A percentile compares a stretch with the other conserved stretches of the same genome.
phyloP scores from a whole-genome alignment of 140 eudicot species.

The Stevia rebaudiana region DNA sequence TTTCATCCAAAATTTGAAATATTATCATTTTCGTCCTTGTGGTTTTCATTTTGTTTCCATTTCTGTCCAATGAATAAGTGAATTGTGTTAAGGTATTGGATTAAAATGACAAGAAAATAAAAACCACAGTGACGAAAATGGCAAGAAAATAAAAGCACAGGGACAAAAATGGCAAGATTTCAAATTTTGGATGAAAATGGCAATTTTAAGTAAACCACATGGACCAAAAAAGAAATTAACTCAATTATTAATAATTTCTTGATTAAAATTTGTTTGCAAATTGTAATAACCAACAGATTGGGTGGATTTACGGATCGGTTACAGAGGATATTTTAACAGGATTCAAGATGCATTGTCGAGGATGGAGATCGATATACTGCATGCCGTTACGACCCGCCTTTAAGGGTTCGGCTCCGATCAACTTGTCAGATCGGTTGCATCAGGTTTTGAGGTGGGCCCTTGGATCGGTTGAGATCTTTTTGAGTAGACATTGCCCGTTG shows the following conservation, averaged over 20 bases:
- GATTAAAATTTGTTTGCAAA: conserved; percentile 14
- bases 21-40: too few relatives aligned
- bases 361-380: conserved; percentile 99
- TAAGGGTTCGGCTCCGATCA: conserved; percentile 97
- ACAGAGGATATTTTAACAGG: conserved; percentile 98
- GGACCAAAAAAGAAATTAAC: too few relatives aligned
- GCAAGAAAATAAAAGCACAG: too few relatives aligned
- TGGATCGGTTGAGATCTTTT: conserved; percentile 93
- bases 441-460: conserved; percentile 99
- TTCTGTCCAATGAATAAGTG: too few relatives aligned
- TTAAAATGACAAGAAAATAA: too few relatives aligned
- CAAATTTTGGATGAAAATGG: too few relatives aligned
- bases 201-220: too few relatives aligned
- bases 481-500: conserved; percentile 95
- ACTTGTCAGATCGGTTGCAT: conserved; percentile 93
- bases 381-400: conserved; percentile 98
- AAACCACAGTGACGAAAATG: too few relatives aligned
- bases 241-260: background rate
- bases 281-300: conserved; percentile 55
- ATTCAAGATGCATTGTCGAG: conserved; percentile 98
- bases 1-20: too few relatives aligned
- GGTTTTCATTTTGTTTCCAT: too few relatives aligned
- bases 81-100: too few relatives aligned
- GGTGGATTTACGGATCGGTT: conserved; percentile 99
- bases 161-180: too few relatives aligned